Percentiles rank a stretch among this genome's conserved stretches.
These are phyloP conservation scores for Bacidia rubella DNA, from an alignment of 495 filamentous ascomycete genomes.

Conservation along the genomic window DNA sequence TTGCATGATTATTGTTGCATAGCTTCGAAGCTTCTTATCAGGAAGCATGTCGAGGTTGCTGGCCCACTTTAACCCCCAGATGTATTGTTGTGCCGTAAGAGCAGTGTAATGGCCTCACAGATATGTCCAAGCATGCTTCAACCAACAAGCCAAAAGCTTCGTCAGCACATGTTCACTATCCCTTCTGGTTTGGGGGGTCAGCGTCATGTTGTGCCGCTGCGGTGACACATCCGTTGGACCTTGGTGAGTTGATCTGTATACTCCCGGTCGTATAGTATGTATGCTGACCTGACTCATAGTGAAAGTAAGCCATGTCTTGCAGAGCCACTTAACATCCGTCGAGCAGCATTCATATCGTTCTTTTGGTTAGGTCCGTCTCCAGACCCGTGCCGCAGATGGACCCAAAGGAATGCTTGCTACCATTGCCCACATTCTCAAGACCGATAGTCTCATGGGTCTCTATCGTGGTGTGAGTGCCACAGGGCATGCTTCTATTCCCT, in stretches of 20 bases:
- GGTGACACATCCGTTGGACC: slow-evolving; percentile 31
- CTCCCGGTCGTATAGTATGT: not conserved
- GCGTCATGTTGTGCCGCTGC: slow-evolving; percentile 31
- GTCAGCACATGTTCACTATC: slow-evolving; percentile 21
- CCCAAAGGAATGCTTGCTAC: slow-evolving; percentile 24
- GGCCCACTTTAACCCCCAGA: not conserved
- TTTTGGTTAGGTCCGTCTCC: slow-evolving; percentile 22
- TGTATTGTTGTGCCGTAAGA: not conserved
- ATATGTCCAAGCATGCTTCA: slow-evolving; percentile 14
- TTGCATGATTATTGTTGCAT: too few species aligned
- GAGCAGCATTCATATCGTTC: not conserved
- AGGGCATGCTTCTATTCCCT: not conserved
- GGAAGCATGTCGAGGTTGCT: not conserved
- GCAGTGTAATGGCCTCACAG: slow-evolving; percentile 11
- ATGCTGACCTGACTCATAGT: slow-evolving; percentile 7
- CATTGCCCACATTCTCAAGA: slow-evolving; percentile 23
- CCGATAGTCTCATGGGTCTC: slow-evolving; percentile 21
- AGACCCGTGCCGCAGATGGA: slow-evolving; percentile 50
- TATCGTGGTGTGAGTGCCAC: slow-evolving; percentile 26
- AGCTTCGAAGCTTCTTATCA: too few species aligned
- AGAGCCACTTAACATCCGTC: not conserved
- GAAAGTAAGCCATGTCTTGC: slow-evolving; percentile 8
- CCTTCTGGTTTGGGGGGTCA: slow-evolving; percentile 32
- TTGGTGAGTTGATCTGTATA: slow-evolving; percentile 18
- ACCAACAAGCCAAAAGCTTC: slow-evolving; percentile 1